phyloP scores from a whole-genome alignment of 345 rosid species.

The Populus ilicifolia region DNA sequence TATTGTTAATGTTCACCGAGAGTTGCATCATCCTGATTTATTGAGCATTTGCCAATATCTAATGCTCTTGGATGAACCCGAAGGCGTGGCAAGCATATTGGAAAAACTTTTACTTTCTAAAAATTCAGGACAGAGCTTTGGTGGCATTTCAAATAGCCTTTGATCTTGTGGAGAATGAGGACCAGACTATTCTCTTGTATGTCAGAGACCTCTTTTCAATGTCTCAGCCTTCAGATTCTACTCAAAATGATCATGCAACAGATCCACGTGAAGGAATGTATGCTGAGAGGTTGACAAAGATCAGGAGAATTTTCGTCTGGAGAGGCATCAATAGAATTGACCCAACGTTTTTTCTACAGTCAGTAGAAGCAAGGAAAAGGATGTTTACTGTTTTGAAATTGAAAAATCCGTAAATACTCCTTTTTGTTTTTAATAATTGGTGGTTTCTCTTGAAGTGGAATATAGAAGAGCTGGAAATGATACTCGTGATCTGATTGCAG shows the following conservation, averaged over 20 bases:
- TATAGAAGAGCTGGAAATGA: not conserved
- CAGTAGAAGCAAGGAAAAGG: constrained; percentile 68
- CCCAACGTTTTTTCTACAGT: constrained; percentile 84
- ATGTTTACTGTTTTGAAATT: not conserved
- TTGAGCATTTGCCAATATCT: constrained; percentile 93
- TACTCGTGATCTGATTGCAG: constrained; percentile 37
- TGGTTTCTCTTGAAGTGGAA: too few relatives aligned
- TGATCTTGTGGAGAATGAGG: constrained; percentile 97
- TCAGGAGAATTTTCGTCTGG: constrained; percentile 86
- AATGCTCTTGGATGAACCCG: constrained; percentile 94
- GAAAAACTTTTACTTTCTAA: constrained; percentile 87
- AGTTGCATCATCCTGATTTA: constrained; percentile 87
- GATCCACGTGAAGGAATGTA: constrained; percentile 64
- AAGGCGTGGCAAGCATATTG: constrained; percentile 72
- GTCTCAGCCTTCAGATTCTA: constrained; percentile 39
- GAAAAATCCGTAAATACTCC: too few relatives aligned
- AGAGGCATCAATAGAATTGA: constrained; percentile 86
- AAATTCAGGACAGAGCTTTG: constrained; percentile 76
- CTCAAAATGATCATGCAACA: constrained; percentile 47
- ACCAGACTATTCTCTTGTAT: constrained; percentile 90
- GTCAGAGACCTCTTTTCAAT: constrained; percentile 49
- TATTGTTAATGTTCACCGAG: constrained; percentile 80
- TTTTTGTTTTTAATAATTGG: not conserved
- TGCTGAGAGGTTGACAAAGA: constrained; percentile 80
- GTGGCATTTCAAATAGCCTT: constrained; percentile 89